Evolutionary conservation across 805 yeast species (phyloP).

Genomic region (Monosporozyma siamensis): DNA sequence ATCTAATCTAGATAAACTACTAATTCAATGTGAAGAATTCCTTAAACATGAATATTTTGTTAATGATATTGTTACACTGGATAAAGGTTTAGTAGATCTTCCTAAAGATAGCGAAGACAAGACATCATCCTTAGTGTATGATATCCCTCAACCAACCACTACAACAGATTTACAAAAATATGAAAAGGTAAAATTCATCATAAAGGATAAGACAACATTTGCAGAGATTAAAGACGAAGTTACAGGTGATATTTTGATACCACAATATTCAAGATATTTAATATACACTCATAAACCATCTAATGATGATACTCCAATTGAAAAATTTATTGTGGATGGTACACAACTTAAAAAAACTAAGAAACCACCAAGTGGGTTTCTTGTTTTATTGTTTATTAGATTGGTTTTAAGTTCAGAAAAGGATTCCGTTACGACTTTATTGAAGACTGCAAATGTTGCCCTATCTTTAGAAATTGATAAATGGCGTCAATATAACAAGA

Average conservation of each 20-base stretch:
- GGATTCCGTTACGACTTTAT: not conserved
- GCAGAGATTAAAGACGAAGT: constrained; percentile 33
- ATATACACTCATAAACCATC: constrained; percentile 29
- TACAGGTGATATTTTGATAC: constrained; percentile 32
- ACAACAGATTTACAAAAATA: not conserved
- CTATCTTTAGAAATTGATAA: not conserved
- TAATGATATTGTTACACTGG: constrained; percentile 56
- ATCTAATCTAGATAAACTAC: constrained; percentile 70
- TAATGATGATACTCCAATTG: not conserved
- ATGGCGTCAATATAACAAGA: not conserved
- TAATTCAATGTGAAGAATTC: constrained; percentile 65
- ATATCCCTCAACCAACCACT: not conserved
- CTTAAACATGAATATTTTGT: constrained; percentile 78
- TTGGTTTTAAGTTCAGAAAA: not conserved
- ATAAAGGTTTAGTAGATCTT: not conserved
- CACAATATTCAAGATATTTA: constrained; percentile 58
- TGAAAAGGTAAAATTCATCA: constrained; percentile 31
- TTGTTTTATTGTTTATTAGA: constrained; percentile 66
- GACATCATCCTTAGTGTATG: not conserved
- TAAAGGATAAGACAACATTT: constrained; percentile 76
- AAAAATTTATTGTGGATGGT: constrained; percentile 62
- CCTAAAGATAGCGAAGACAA: not conserved
- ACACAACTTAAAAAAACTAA: constrained; percentile 69
- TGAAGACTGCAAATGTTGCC: not conserved
- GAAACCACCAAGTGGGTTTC: constrained; percentile 76